These are phyloP conservation scores for Flagelloscypha sp. DNA, from an alignment of 768 basidiomycete species.

Conservation along the genomic window DNA sequence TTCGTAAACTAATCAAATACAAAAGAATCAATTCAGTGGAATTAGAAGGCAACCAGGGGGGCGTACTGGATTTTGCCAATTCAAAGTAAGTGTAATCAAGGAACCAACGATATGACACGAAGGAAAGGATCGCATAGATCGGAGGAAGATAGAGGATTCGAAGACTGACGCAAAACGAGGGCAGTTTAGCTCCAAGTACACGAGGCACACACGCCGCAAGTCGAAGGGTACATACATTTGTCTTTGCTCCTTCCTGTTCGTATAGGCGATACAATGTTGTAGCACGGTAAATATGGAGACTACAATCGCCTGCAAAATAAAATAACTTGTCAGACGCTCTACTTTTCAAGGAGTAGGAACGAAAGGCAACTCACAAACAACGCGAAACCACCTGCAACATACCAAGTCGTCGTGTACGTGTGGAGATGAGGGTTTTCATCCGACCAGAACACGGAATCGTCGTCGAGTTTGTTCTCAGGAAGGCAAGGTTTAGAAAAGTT, in stretches of 20 bases:
- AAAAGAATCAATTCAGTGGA: no score
- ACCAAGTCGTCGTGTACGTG: no score
- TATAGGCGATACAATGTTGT: conserved; percentile 41
- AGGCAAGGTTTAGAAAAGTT: no score
- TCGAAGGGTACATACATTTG: conserved; percentile 33
- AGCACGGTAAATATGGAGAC: conserved; percentile 29
- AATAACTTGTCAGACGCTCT: no score
- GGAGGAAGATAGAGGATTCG: conserved; percentile 50
- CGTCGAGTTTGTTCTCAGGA: no score
- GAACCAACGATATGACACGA: conserved; percentile 55
- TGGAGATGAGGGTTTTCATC: no score
- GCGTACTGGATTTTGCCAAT: conserved; percentile 37
- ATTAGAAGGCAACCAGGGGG: no score
- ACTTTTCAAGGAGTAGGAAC: no score
- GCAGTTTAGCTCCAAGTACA: no score
- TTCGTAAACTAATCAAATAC: no score
- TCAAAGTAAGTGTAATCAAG: conserved; percentile 49
- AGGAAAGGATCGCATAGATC: conserved; percentile 47
- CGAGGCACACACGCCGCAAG: no score
- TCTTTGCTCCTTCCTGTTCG: conserved; percentile 39
- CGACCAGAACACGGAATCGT: no score
- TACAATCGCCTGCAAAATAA: conserved; percentile 26
- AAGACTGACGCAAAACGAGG: conserved; percentile 26
- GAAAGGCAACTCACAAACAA: conserved; percentile 29
- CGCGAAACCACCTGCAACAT: conserved; percentile 38